phyloP scores from a whole-genome alignment of 345 rosid genomes.

The Gossypium ekmanianum region DNA sequence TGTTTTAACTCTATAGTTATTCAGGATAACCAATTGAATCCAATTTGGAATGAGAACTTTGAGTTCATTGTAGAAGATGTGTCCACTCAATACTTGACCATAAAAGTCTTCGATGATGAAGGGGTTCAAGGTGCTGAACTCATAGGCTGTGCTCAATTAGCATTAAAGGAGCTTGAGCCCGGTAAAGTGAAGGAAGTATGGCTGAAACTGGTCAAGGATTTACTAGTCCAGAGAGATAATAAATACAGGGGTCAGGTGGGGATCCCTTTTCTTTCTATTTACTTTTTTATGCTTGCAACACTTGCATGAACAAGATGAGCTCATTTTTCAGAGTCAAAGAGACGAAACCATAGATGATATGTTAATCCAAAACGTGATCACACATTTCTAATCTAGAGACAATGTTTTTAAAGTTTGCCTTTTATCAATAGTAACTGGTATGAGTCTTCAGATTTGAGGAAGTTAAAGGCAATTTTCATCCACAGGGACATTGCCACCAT shows the following conservation, averaged over 20 bases:
- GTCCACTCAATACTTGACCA: constrained; percentile 69
- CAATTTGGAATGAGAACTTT: constrained; percentile 90
- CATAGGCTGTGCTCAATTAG: constrained; percentile 66
- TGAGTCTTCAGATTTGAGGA: too few relatives aligned
- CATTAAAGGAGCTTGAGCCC: constrained; percentile 55
- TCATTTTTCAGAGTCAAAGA: neutral
- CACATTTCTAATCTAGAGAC: neutral
- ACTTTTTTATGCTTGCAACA: neutral
- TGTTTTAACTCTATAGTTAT: constrained; percentile 1
- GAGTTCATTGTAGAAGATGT: constrained; percentile 78
- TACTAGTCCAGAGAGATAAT: constrained; percentile 75
- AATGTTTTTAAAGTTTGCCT: neutral
- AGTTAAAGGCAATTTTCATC: too few relatives aligned
- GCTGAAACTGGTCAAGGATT: constrained; percentile 79
- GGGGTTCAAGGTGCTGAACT: constrained; percentile 81
- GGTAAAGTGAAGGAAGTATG: constrained; percentile 85
- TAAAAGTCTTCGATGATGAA: constrained; percentile 83
- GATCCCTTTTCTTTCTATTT: neutral
- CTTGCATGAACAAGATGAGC: neutral
- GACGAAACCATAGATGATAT: neutral
- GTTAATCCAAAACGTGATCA: neutral
- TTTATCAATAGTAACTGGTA: neutral
- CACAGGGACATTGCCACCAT: too few relatives aligned
- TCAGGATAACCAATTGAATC: constrained; percentile 79
- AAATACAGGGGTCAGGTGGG: constrained; percentile 80